Conservation (phyloP, 2,329 filamentous ascomycete genomes). For the Colletotrichum brevisporum region DNA sequence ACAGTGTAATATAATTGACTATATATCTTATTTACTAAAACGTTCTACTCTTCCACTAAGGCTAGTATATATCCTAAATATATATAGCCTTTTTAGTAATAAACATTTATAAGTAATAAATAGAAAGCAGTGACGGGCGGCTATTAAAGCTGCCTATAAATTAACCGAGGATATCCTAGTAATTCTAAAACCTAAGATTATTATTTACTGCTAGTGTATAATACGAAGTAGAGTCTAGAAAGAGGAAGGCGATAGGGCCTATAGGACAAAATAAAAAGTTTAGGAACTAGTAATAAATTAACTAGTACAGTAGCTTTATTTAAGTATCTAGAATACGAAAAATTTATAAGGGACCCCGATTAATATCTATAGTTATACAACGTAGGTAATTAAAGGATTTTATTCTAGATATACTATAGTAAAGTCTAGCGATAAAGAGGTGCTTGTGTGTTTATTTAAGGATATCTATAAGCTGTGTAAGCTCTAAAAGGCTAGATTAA, state of each 20-base stretch:
- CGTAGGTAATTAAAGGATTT: conserved; percentile 10
- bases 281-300: not conserved
- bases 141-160: conserved; percentile 5
- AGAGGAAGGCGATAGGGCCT: not conserved
- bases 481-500: conserved; percentile 1
- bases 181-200: not conserved
- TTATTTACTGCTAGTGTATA: not conserved
- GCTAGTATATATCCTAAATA: not conserved
- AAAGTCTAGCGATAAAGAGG: conserved; percentile 3
- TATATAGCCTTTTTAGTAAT: conserved; percentile 1
- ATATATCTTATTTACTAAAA: not conserved
- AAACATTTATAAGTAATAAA: not conserved
- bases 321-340: not conserved
- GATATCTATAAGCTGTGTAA: conserved; percentile 5
- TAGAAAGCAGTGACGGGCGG: not conserved
- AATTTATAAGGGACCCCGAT: not conserved
- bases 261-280: not conserved
- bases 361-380: not conserved
- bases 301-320: not conserved
- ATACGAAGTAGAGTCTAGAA: not conserved
- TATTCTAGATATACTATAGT: not conserved
- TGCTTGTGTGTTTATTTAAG: conserved; percentile 9
- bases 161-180: not conserved
- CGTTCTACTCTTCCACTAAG: not conserved
- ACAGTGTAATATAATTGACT: not conserved